A percentile compares a stretch with the other conserved stretches of the same genome.
phyloP scores from a whole-genome alignment of 2,329 filamentous ascomycete species.

The Cercospora zeae-maydis region DNA sequence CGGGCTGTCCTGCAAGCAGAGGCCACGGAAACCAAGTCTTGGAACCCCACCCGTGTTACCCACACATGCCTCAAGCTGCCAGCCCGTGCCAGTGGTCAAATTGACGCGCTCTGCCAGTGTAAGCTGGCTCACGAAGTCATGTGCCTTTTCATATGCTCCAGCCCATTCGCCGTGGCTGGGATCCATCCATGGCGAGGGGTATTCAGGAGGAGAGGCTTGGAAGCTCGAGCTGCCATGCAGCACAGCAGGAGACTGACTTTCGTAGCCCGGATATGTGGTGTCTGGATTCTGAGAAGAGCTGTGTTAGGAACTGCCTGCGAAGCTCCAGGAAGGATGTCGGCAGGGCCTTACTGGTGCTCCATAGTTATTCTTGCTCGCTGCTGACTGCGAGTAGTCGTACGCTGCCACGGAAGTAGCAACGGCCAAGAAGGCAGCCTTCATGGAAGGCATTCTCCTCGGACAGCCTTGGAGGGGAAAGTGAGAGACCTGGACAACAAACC shows the following conservation, averaged over 20 bases:
- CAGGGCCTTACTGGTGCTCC: conserved; percentile 19
- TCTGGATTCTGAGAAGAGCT: conserved; percentile 21
- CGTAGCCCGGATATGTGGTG: conserved; percentile 29
- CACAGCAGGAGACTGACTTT: conserved; percentile 27
- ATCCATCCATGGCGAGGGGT: conserved; percentile 32
- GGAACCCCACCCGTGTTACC: conserved; percentile 38
- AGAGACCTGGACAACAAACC: background rate
- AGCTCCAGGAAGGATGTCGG: too few relatives aligned
- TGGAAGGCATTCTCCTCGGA: conserved; percentile 14
- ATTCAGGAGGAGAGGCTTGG: conserved; percentile 29
- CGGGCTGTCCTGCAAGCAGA: conserved; percentile 44
- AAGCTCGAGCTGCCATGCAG: conserved; percentile 26
- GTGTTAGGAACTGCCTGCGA: background rate
- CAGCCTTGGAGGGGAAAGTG: background rate
- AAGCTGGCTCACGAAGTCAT: conserved; percentile 33
- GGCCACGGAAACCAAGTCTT: conserved; percentile 39
- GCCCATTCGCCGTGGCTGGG: conserved; percentile 46
- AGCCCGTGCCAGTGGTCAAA: conserved; percentile 48
- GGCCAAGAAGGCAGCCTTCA: conserved; percentile 15
- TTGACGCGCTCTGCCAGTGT: conserved; percentile 37
- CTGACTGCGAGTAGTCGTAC: conserved; percentile 22
- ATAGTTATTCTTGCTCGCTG: conserved; percentile 23
- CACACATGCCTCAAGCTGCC: conserved; percentile 34
- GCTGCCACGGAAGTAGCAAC: conserved; percentile 16
- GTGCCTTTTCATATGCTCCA: conserved; percentile 33